Conservation (phyloP, 2,329 filamentous ascomycete genomes). For the Aspergillus nomiae region DNA sequence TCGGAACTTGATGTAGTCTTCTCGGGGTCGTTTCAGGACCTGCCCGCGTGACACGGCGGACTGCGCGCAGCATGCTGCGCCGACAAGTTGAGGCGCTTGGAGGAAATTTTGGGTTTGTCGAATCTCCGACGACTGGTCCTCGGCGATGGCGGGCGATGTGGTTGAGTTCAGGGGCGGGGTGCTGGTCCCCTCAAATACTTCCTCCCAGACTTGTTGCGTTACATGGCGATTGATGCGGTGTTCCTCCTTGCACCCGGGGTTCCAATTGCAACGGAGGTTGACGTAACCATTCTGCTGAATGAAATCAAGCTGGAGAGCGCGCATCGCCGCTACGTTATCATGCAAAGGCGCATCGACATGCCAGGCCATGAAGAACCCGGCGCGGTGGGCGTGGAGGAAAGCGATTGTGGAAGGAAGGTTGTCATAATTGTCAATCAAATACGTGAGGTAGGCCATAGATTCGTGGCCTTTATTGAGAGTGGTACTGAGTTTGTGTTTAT, state of each 20-base stretch:
- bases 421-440: constrained; percentile 50
- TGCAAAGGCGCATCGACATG: constrained; percentile 61
- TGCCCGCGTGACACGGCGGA: constrained; percentile 62
- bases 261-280: constrained; percentile 63
- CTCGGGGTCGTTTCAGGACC: constrained; percentile 50
- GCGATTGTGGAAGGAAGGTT: constrained; percentile 54
- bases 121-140: neutral
- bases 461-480: constrained; percentile 50
- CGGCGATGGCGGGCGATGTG: constrained; percentile 2
- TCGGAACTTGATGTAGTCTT: constrained; percentile 59
- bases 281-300: constrained; percentile 60
- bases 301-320: constrained; percentile 51
- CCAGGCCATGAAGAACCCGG: constrained; percentile 51
- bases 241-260: constrained; percentile 53
- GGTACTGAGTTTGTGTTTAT: constrained; percentile 30
- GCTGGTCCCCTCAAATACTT: constrained; percentile 44
- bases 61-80: constrained; percentile 65
- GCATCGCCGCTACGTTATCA: constrained; percentile 56
- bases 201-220: constrained; percentile 39
- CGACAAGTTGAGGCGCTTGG: constrained; percentile 53
- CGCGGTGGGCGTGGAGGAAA: constrained; percentile 61
- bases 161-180: constrained; percentile 35
- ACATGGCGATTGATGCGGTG: constrained; percentile 40
- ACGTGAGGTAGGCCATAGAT: constrained; percentile 51
- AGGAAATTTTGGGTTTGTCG: constrained; percentile 28